Base-by-base conservation (phyloP, 2,329 filamentous ascomycete genomes). In the Aureobasidium melanogenum region DNA sequence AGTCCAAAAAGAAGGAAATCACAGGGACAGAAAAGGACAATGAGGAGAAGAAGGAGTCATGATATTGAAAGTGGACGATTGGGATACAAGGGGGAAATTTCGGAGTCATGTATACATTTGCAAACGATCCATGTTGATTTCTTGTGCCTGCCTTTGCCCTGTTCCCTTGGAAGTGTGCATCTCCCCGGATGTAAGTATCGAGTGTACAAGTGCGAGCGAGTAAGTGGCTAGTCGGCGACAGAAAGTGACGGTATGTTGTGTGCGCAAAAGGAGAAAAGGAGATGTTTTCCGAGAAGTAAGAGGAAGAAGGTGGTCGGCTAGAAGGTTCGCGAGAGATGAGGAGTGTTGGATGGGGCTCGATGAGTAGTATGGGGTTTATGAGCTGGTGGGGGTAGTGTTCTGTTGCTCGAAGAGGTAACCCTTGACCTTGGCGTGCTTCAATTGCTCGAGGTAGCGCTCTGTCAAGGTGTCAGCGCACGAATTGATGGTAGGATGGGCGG, bases 331-430 rank as follows among this genome's bases (percentile, higher is more conserved):
- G 19, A 39, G 30, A 19, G 17, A 39, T 14, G 22, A 30, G 8
- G 14, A 5, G 44, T 30, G 24, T 32, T 24, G 22, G 12, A 15
- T 8, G 22, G 44, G 15, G 24, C 4, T 22, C 24, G 52, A 17
- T 10, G 19, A 32, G 24, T 32, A 28, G 39, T 5, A 19, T 19
- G 9, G 4, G 19, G 28, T 46, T 14, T 51, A 67, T 51, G 64
- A 59, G 77, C 86, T 81, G 58, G 86, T 81, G 57, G 79, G 75
- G 63, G 86, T 72, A 75, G 89, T 89, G 78, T 91, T 91, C 72
- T 88, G 86, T 77, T 92, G 88, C 71, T 91, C 78, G 69, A 90
- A 91, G 66, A 90, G 79, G 74, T 89, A 90, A 63, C 89, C 89
- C 78, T 85, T 87, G 73, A 93, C 82, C 77, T 89, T 88, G 70